phyloP scores from a whole-genome alignment of 208 protist species.

The Leishmania martiniquensis region DNA sequence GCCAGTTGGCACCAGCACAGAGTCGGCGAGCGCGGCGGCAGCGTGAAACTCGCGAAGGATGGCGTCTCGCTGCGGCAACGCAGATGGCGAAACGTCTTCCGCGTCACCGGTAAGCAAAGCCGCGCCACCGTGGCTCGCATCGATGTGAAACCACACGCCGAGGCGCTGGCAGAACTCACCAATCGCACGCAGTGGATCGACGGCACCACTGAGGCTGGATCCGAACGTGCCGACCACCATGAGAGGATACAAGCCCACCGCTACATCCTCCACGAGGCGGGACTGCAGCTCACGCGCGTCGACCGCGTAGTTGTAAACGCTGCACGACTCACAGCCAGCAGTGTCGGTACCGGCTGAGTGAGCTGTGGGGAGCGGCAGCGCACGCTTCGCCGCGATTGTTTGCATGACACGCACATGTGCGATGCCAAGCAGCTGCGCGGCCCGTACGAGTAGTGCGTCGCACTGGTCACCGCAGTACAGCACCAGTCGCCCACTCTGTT shows the following conservation, averaged over 20 bases:
- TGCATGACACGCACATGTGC: constrained; percentile 58
- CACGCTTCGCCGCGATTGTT: constrained; percentile 35
- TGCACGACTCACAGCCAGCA: not conserved
- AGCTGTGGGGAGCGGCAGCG: constrained; percentile 5
- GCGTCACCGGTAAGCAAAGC: constrained; percentile 31
- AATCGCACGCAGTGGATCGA: constrained; percentile 58
- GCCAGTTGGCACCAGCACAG: constrained; percentile 15
- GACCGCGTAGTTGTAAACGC: constrained; percentile 48
- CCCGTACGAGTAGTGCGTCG: constrained; percentile 46
- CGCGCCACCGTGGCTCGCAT: constrained; percentile 53
- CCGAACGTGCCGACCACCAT: constrained; percentile 71
- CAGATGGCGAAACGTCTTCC: not conserved
- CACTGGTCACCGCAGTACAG: constrained; percentile 78
- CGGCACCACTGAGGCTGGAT: constrained; percentile 42
- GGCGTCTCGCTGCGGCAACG: constrained; percentile 2
- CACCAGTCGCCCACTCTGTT: constrained; percentile 36
- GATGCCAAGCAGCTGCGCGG: constrained; percentile 63
- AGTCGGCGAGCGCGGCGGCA: constrained; percentile 22
- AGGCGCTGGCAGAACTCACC: constrained; percentile 50
- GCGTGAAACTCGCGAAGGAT: constrained; percentile 9
- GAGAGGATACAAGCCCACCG: constrained; percentile 56
- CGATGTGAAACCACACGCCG: constrained; percentile 78
- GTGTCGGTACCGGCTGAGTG: not conserved
- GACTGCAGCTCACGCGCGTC: constrained; percentile 46
- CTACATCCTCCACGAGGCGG: constrained; percentile 69